Conservation (phyloP, 2,329 filamentous ascomycete species). For the Alternaria arborescens region DNA sequence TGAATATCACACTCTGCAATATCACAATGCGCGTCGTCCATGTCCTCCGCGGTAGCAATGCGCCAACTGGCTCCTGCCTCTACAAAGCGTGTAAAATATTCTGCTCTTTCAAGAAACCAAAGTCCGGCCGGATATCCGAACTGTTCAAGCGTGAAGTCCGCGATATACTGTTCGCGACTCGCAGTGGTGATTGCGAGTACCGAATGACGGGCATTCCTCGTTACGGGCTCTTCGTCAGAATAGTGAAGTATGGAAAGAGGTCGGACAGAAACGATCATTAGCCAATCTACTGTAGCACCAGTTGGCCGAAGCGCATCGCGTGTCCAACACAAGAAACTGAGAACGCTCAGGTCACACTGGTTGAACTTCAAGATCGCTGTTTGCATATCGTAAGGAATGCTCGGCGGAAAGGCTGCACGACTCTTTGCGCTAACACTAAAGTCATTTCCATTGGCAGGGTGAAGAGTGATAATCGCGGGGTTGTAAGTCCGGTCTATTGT, state of each 20-base stretch:
- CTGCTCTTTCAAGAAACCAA: neutral
- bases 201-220: neutral
- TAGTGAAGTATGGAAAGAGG: neutral
- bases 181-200: constrained; percentile 1
- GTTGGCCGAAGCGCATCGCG: neutral
- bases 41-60: neutral
- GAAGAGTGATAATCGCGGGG: neutral
- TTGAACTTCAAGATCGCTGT: neutral
- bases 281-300: neutral
- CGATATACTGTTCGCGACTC: constrained; percentile 1
- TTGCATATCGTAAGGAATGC: neutral
- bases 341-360: neutral
- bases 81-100: neutral
- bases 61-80: neutral
- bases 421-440: neutral
- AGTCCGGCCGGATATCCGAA: neutral
- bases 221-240: neutral
- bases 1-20: neutral
- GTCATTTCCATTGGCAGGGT: neutral
- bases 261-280: neutral
- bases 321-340: neutral
- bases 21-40: neutral
- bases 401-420: neutral
- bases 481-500: neutral
- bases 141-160: constrained; percentile 12